These are phyloP conservation scores for Globisporangium perplexum DNA, from an alignment of 352 stramenopile genomes.

Conservation along the genomic window DNA sequence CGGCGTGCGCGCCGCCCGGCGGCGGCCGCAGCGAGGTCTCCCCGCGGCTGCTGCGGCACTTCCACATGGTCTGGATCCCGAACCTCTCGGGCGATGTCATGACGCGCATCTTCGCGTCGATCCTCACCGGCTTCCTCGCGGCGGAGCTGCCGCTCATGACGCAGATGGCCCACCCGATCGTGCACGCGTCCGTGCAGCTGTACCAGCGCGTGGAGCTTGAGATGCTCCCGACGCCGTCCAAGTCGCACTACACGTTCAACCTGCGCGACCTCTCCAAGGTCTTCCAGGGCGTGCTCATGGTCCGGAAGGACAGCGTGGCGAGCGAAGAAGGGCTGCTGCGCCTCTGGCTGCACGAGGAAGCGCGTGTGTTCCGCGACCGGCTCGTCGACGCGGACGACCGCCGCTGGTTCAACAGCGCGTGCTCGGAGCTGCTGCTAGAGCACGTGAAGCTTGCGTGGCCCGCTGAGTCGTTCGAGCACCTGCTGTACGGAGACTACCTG, in stretches of 20 bases:
- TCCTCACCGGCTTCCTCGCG: conserved; percentile 84
- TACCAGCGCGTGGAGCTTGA: conserved; percentile 87
- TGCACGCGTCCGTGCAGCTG: conserved; percentile 82
- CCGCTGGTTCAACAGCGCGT: conserved; percentile 81
- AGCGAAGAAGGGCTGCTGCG: conserved; percentile 73
- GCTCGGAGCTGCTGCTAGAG: conserved; percentile 65
- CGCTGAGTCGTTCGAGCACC: conserved; percentile 62
- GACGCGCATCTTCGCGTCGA: conserved; percentile 88
- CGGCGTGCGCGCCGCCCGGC: conserved; percentile 82
- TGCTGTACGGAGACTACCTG: conserved; percentile 91
- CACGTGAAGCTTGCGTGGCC: conserved; percentile 58
- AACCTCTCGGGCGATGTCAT: conserved; percentile 81
- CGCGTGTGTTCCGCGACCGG: conserved; percentile 90
- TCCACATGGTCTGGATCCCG: conserved; percentile 90
- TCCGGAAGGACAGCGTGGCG: conserved; percentile 70
- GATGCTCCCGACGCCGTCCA: conserved; percentile 88
- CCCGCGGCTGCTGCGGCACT: conserved; percentile 83
- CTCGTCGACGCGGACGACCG: conserved; percentile 86
- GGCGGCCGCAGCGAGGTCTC: conserved; percentile 86
- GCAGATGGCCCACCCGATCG: conserved; percentile 74
- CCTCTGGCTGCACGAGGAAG: conserved; percentile 91
- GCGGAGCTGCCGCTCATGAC: conserved; percentile 60
- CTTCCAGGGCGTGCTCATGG: conserved; percentile 92
- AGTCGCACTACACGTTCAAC: conserved; percentile 95
- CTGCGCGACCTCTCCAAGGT: conserved; percentile 91